Evolutionary conservation across 345 rosid genomes (phyloP).

Genomic region (Aethionema arabicum): DNA sequence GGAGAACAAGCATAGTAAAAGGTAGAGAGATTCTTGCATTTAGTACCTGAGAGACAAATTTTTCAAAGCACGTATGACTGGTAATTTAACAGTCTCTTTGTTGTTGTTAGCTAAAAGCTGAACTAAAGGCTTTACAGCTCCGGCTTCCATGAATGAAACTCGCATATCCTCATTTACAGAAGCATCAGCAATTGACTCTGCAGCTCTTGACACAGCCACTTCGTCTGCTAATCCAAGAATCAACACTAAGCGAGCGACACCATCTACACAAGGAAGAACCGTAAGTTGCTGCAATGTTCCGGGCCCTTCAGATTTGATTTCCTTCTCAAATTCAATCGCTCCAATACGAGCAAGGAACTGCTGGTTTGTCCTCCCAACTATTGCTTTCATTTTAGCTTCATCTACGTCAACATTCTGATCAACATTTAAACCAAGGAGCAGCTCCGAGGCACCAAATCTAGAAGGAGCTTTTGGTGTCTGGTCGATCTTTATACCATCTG

Average conservation of each 20-base stretch:
- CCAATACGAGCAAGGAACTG: constrained; percentile 86
- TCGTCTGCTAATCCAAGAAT: constrained; percentile 82
- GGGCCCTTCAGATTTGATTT: constrained; percentile 43
- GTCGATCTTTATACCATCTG: constrained; percentile 69
- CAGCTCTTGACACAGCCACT: constrained; percentile 65
- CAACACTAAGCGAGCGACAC: constrained; percentile 85
- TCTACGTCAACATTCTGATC: constrained; percentile 48
- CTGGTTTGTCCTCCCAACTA: constrained; percentile 70
- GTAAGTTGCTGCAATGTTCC: constrained; percentile 44
- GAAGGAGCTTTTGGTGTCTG: constrained; percentile 56
- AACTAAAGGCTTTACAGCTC: constrained; percentile 70
- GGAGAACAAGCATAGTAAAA: constrained; percentile 6
- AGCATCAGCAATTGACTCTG: constrained; percentile 72
- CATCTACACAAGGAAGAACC: constrained; percentile 73
- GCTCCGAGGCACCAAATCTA: constrained; percentile 72
- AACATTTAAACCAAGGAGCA: constrained; percentile 65
- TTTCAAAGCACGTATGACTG: constrained; percentile 64
- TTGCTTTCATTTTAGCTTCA: constrained; percentile 71
- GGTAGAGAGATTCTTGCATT: not conserved
- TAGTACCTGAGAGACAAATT: constrained; percentile 70
- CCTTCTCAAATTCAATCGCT: constrained; percentile 68
- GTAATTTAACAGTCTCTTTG: constrained; percentile 44
- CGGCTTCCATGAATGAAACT: constrained; percentile 79
- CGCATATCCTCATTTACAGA: constrained; percentile 78
- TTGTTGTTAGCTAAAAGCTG: constrained; percentile 61